Evolutionary conservation across 495 filamentous ascomycete genomes (phyloP), one percentile per base, ranked within the genome.

Genomic region (Xylaria intraflava): DNA sequence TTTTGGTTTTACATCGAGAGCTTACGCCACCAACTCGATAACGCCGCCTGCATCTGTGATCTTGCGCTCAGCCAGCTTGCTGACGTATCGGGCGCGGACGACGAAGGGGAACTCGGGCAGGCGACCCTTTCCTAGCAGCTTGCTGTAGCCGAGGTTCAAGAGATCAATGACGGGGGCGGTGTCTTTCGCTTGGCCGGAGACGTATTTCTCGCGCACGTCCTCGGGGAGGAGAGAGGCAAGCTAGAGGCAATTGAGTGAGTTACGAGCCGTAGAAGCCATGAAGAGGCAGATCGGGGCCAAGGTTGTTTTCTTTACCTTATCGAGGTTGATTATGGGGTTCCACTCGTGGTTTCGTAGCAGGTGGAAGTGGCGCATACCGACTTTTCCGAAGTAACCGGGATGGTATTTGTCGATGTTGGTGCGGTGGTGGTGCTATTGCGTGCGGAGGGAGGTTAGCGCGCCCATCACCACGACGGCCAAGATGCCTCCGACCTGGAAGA

Each of bases 351-450:
- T 89, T 62, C 82, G 77, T 68, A 83, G 81, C 78, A 88, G 89
- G 80, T 94, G 90, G 86, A 93, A 86, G 81, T 94, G 89, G 59
- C 90, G 78, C 90, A 95, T 95, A 79, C 90, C 90, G 57, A 95
- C 90, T 79, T 95, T 95, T 74, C 90, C 90, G 76, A 95, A 96
- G 86, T 93, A 94, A 85, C 62, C 62, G 33, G 62, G 62, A 30
- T 68, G 67, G 62, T 66, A 65, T 30, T 92, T 93, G 76, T 94
- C 89, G 62, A 95, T 76, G 78, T 94, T 95, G 65, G 89, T 95
- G 58, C 87, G 78, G 81, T 92, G 89, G 79, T 96, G 90, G 78
- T 96, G 90, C 77, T 54, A 24, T 23, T 11, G 6, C n/a, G 22
- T 5, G 50, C 19, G 17, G 41, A 20, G 20, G 7, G 19, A 8